Conservation (phyloP, 2,329 filamentous ascomycete species). For the Fusarium redolens region DNA sequence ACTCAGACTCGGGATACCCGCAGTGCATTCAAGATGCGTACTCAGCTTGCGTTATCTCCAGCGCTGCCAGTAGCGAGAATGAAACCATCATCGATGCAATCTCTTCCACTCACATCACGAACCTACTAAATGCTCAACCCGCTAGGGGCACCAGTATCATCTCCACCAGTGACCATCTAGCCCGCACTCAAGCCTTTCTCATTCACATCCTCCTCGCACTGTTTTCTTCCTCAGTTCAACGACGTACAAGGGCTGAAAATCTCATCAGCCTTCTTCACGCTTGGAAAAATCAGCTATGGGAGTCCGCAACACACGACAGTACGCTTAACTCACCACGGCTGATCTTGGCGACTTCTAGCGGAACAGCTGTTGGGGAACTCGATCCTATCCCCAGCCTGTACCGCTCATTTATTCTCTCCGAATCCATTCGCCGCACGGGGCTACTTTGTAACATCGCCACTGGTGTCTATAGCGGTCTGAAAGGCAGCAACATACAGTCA, state of each 20-base stretch:
- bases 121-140: rapidly evolving
- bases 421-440: neutral
- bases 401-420: neutral
- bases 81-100: neutral
- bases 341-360: rapidly evolving
- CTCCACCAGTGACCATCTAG: neutral
- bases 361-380: rapidly evolving
- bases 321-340: neutral
- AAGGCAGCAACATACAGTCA: neutral
- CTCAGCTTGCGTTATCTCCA: neutral
- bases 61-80: rapidly evolving
- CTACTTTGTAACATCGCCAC: neutral
- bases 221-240: neutral
- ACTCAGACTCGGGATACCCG: neutral
- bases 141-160: rapidly evolving
- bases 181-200: neutral
- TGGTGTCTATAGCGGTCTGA: neutral
- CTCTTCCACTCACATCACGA: neutral
- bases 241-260: neutral
- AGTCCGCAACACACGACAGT: neutral
- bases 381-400: neutral
- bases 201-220: neutral
- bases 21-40: neutral
- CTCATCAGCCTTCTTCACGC: neutral
- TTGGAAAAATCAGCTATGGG: neutral